Evolutionary conservation across 1,284 basidiomycete genomes (phyloP).

Genomic region (Fereydounia khargensis): DNA sequence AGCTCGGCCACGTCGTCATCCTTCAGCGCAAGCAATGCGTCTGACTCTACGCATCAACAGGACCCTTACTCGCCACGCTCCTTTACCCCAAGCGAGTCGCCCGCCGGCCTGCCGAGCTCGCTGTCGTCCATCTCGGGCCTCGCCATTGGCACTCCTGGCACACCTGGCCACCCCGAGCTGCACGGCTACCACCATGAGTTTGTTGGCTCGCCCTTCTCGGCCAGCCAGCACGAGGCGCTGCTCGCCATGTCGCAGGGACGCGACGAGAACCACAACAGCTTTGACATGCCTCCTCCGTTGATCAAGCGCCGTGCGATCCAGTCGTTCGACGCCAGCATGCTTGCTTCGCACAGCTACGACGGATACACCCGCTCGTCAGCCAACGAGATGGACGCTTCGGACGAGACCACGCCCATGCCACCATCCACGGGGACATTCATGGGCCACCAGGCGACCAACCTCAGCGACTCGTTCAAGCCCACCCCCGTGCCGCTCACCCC

Average conservation of each 20-base stretch:
- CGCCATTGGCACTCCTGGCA: conserved; percentile 23
- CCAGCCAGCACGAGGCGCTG: conserved; percentile 28
- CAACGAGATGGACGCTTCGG: conserved; percentile 20
- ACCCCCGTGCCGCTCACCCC: conserved; percentile 23
- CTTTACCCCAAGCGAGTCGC: conserved; percentile 26
- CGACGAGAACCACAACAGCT: conserved; percentile 9
- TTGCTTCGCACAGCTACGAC: conserved; percentile 13
- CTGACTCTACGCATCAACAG: conserved; percentile 8
- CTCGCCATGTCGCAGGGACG: conserved; percentile 24
- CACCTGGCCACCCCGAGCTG: conserved; percentile 10
- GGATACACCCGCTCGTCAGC: not conserved
- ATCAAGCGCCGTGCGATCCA: conserved; percentile 20
- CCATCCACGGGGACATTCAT: conserved; percentile 24
- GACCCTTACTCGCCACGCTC: conserved; percentile 30
- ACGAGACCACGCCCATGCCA: conserved; percentile 41
- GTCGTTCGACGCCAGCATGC: conserved; percentile 31
- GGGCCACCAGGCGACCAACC: conserved; percentile 20
- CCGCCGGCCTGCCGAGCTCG: conserved; percentile 21
- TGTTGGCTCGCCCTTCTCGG: conserved; percentile 6
- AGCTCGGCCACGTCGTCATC: conserved; percentile 32
- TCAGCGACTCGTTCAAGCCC: conserved; percentile 24
- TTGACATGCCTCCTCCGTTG: conserved; percentile 27
- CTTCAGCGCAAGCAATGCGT: conserved; percentile 13
- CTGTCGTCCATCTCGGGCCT: conserved; percentile 29
- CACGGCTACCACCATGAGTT: conserved; percentile 6